Percentiles rank a stretch among this genome's conserved stretches.
These are phyloP conservation scores for Mycena citricolor DNA, from an alignment of 1,284 basidiomycete genomes.

Conservation along the genomic window DNA sequence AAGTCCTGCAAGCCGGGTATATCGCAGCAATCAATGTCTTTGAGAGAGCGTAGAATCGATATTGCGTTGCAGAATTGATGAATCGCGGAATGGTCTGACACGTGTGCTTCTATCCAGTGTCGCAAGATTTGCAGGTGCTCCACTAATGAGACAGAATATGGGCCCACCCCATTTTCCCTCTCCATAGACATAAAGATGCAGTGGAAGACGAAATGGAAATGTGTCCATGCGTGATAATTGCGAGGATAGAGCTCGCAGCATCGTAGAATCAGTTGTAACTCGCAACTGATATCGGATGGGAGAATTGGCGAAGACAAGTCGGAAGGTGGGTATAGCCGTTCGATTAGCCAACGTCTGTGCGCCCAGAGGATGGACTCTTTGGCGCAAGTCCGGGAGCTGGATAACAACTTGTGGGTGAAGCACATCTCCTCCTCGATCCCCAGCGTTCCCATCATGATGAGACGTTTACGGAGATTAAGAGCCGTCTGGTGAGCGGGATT, in stretches of 20 bases:
- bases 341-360: constrained; percentile 63
- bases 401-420: constrained; percentile 47
- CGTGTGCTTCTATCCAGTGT: constrained; percentile 57
- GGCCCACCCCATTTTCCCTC: constrained; percentile 14
- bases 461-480: constrained; percentile 55
- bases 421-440: constrained; percentile 45
- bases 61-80: constrained; percentile 47
- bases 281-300: constrained; percentile 35
- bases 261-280: constrained; percentile 44
- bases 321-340: constrained; percentile 27
- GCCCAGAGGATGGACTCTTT: constrained; percentile 69
- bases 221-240: constrained; percentile 68
- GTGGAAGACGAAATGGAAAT: constrained; percentile 50
- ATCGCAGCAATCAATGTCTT: constrained; percentile 1
- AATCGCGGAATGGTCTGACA: constrained; percentile 64
- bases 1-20: constrained; percentile 6
- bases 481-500: constrained; percentile 70
- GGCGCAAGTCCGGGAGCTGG: constrained; percentile 48
- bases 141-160: constrained; percentile 32
- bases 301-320: constrained; percentile 27
- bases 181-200: constrained; percentile 23
- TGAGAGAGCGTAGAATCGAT: constrained; percentile 22
- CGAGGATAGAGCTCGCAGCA: constrained; percentile 62
- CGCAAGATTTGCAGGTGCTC: constrained; percentile 39
- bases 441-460: constrained; percentile 39